Percentiles rank a stretch among this genome's conserved stretches.
These are phyloP conservation scores for Eucalyptus melliodora DNA, from an alignment of 345 rosid genomes.

Conservation along the genomic window DNA sequence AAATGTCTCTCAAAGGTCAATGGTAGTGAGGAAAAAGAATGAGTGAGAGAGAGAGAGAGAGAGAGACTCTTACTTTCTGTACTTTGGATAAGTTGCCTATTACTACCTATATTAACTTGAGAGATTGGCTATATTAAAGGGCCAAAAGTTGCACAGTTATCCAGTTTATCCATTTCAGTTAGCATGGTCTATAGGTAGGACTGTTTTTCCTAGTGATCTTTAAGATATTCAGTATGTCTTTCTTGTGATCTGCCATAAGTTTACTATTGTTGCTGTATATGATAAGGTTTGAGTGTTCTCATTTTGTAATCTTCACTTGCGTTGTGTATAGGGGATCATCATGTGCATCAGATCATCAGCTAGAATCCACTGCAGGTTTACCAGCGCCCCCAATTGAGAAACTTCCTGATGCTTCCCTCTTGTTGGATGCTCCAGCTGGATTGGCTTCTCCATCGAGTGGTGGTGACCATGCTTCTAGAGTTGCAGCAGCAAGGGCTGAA, in stretches of 20 bases:
- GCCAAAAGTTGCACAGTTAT: neutral
- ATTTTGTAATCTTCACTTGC: neutral
- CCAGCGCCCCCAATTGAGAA: constrained; percentile 12
- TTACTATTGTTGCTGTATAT: neutral
- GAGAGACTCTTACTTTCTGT: neutral
- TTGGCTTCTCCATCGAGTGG: constrained; percentile 6
- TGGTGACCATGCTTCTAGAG: constrained; percentile 60
- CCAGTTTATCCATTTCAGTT: neutral
- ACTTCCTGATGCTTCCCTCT: constrained; percentile 82
- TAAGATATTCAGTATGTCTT: neutral
- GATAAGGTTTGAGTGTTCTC: neutral
- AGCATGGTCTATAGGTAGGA: neutral
- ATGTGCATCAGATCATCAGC: neutral
- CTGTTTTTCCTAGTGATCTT: neutral
- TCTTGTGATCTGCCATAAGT: neutral
- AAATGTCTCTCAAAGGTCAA: neutral
- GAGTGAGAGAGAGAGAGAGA: neutral
- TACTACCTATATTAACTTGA: neutral
- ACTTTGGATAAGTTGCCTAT: neutral
- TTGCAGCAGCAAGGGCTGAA: constrained; percentile 67
- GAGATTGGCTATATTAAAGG: neutral
- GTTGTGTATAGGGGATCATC: constrained; percentile 12
- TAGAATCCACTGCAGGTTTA: neutral
- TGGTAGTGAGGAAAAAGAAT: neutral
- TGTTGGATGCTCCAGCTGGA: constrained; percentile 39